phyloP scores from a whole-genome alignment of 2,329 filamentous ascomycete genomes.

The Ophiostoma novo-ulmi region DNA sequence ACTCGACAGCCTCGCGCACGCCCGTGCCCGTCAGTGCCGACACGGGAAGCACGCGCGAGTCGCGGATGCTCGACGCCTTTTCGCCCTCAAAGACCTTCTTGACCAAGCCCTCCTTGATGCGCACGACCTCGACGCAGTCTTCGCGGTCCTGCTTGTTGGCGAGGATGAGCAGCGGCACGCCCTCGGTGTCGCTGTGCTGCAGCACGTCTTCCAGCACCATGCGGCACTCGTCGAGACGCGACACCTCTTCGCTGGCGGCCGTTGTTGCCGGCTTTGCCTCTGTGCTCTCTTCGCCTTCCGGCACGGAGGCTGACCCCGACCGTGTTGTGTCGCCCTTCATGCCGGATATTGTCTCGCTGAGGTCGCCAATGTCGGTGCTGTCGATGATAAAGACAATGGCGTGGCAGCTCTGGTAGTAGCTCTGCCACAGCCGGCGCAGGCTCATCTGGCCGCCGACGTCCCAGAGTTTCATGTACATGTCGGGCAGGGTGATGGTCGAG shows the following conservation, averaged over 20 bases:
- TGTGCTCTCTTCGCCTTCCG: neutral
- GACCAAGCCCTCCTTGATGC: constrained; percentile 94
- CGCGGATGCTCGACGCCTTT: constrained; percentile 76
- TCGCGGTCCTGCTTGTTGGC: constrained; percentile 98
- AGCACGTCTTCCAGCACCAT: constrained; percentile 86
- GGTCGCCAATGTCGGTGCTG: constrained; percentile 84
- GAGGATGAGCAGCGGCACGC: constrained; percentile 84
- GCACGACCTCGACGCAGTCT: constrained; percentile 93
- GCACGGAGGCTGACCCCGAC: neutral
- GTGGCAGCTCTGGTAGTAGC: constrained; percentile 89
- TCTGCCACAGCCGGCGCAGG: constrained; percentile 87
- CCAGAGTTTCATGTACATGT: constrained; percentile 98
- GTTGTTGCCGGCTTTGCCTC: neutral
- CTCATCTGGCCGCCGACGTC: constrained; percentile 92
- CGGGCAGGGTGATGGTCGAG: constrained; percentile 79
- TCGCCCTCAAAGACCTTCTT: constrained; percentile 94
- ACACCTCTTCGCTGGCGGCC: constrained; percentile 33
- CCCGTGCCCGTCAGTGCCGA: constrained; percentile 85
- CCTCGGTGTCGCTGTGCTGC: constrained; percentile 79
- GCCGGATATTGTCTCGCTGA: constrained; percentile 34
- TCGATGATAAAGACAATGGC: constrained; percentile 98
- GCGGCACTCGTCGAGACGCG: constrained; percentile 79
- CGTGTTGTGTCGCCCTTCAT: neutral
- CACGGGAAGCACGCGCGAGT: constrained; percentile 85
- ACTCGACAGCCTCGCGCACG: constrained; percentile 93